Evolutionary conservation across 2,329 filamentous ascomycete species (phyloP).

Genomic region (Alternaria panax): DNA sequence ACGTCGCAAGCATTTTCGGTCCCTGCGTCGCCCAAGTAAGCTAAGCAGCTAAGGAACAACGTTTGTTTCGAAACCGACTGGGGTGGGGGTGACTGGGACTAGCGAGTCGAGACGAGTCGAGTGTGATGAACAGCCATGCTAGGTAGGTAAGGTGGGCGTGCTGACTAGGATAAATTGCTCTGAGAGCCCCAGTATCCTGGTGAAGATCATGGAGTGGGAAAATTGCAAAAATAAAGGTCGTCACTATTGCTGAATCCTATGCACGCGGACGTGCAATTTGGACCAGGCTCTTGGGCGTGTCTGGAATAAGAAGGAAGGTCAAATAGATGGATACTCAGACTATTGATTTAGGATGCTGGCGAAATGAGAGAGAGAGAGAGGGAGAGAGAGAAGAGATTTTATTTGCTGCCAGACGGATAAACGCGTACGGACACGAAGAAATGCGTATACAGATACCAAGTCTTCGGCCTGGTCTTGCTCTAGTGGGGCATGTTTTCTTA

Average conservation of each 20-base stretch:
- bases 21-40: background rate
- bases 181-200: background rate
- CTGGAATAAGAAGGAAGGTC: background rate
- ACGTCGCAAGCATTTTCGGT: background rate
- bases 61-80: conserved; percentile 1
- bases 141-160: background rate
- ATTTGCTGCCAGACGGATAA: background rate
- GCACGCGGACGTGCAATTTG: background rate
- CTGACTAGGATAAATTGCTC: background rate
- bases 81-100: background rate
- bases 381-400: no score
- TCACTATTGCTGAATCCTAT: background rate
- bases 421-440: background rate
- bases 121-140: background rate
- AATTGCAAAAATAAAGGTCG: background rate
- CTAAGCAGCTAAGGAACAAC: background rate
- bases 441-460: no score
- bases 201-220: background rate
- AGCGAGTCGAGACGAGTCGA: conserved; percentile 1
- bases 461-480: background rate
- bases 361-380: background rate
- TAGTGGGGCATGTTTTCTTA: no score
- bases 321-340: background rate
- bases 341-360: background rate
- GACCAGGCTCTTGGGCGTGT: background rate